Conservation (phyloP, 2,329 filamentous ascomycete genomes). For the Fusarium sp. region DNA sequence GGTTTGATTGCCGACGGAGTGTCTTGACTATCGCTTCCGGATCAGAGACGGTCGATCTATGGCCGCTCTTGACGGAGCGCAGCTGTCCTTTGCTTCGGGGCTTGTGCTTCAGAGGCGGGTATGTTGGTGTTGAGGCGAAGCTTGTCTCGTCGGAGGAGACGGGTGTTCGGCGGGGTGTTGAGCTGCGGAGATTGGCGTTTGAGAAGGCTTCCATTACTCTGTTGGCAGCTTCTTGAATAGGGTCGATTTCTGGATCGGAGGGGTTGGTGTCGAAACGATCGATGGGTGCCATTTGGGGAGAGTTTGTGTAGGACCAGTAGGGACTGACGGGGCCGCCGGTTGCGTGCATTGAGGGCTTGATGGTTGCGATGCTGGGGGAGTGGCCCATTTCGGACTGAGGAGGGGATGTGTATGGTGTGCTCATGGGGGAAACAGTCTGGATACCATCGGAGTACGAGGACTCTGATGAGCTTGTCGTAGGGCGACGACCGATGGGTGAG, state of each 20-base stretch:
- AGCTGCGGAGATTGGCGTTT: constrained; percentile 35
- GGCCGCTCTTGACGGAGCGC: constrained; percentile 22
- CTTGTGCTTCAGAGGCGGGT: constrained; percentile 49
- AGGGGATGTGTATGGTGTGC: constrained; percentile 53
- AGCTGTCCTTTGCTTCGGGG: constrained; percentile 38
- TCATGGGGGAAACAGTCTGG: constrained; percentile 47
- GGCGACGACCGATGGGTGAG: constrained; percentile 14
- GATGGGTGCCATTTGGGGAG: constrained; percentile 26
- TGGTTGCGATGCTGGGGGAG: constrained; percentile 22
- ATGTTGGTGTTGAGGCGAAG: constrained; percentile 48
- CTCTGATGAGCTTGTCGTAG: constrained; percentile 48
- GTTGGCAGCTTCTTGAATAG: constrained; percentile 45
- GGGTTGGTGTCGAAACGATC: constrained; percentile 30
- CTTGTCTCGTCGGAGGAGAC: constrained; percentile 23
- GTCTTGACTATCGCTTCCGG: constrained; percentile 22
- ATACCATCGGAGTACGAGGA: constrained; percentile 52
- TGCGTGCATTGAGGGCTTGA: constrained; percentile 12
- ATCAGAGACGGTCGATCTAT: constrained; percentile 28
- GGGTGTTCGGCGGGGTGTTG: constrained; percentile 29
- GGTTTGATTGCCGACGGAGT: constrained; percentile 19
- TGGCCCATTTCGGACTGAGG: constrained; percentile 52
- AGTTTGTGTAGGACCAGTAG: constrained; percentile 36
- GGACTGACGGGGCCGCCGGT: constrained; percentile 25
- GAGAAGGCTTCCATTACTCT: constrained; percentile 47
- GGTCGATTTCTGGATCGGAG: constrained; percentile 37